These are phyloP conservation scores for Chlorella vulgaris DNA, from an alignment of 139 green algal species.

Conservation along the genomic window DNA sequence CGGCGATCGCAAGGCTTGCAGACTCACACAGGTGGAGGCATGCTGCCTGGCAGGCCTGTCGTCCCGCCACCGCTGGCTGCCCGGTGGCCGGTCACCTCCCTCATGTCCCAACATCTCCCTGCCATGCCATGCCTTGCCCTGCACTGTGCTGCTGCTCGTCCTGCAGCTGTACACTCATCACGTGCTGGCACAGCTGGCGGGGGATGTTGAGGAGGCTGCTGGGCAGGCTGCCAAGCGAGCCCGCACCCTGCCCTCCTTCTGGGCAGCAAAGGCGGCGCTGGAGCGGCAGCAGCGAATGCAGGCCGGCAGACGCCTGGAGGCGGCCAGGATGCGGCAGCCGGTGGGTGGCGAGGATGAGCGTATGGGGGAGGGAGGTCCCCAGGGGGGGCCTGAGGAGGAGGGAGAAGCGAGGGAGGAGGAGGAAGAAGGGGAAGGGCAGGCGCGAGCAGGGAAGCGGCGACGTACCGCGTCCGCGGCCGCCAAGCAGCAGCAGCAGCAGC, in stretches of 20 bases:
- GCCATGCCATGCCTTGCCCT: background rate
- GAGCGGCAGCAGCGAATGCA: conserved; percentile 8
- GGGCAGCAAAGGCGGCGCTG: conserved; percentile 17
- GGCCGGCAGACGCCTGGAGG: background rate
- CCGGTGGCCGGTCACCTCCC: too few species aligned
- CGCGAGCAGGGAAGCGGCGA: too few species aligned
- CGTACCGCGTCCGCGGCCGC: conserved; percentile 27
- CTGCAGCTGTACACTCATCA: conserved; percentile 60
- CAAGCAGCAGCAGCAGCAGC: conserved; percentile 6
- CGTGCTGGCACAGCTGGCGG: conserved; percentile 37
- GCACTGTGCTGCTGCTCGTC: background rate
- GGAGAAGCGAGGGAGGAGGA: too few species aligned
- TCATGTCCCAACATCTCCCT: too few species aligned
- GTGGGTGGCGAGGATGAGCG: background rate
- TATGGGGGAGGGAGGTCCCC: too few species aligned
- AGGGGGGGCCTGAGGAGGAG: too few species aligned
- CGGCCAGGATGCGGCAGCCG: background rate
- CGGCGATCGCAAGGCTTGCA: too few species aligned
- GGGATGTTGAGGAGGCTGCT: conserved; percentile 27
- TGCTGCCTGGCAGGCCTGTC: too few species aligned
- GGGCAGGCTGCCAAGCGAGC: conserved; percentile 1
- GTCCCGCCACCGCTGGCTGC: too few species aligned
- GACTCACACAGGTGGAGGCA: too few species aligned
- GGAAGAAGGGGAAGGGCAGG: too few species aligned
- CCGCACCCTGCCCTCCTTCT: conserved; percentile 32